Evolutionary conservation across 306 rosid genomes (phyloP).

Genomic region (Trifolium fragiferum): DNA sequence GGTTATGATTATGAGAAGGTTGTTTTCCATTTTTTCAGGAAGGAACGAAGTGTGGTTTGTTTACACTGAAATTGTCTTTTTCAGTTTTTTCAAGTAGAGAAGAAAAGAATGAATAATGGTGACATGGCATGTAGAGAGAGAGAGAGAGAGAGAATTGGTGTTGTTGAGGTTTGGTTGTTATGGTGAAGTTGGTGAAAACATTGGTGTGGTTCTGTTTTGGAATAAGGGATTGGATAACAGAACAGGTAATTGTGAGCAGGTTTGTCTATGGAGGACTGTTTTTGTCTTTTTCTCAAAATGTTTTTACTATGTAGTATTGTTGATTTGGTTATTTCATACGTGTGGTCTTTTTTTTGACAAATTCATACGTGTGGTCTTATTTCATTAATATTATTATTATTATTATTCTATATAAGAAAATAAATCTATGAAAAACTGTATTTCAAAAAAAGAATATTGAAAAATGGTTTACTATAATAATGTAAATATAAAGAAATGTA

Average conservation of each 20-base stretch:
- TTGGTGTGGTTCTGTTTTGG: slow-evolving; percentile 22
- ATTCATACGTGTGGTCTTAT: neutral
- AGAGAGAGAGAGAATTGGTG: neutral
- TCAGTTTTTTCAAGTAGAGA: neutral
- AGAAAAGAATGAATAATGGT: slow-evolving; percentile 9
- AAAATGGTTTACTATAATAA: too few species aligned
- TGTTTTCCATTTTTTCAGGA: too few species aligned
- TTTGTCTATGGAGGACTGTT: neutral
- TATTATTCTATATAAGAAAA: too few species aligned
- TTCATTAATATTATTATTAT: neutral
- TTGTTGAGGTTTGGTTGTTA: slow-evolving; percentile 28
- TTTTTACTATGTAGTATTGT: neutral
- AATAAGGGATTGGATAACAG: slow-evolving; percentile 8
- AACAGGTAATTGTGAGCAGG: neutral
- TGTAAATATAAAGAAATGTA: neutral
- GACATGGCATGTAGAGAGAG: neutral
- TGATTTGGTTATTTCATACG: neutral
- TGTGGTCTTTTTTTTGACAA: neutral
- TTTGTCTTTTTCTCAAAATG: neutral
- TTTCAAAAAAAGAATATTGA: too few species aligned
- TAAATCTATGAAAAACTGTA: too few species aligned
- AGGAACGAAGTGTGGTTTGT: neutral
- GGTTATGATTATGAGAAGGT: slow-evolving; percentile 45
- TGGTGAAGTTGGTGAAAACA: slow-evolving; percentile 19
- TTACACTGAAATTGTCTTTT: neutral